These are phyloP conservation scores for Dorcoceras hygrometricum DNA, from an alignment of 257 asterid genomes.

Conservation along the genomic window DNA sequence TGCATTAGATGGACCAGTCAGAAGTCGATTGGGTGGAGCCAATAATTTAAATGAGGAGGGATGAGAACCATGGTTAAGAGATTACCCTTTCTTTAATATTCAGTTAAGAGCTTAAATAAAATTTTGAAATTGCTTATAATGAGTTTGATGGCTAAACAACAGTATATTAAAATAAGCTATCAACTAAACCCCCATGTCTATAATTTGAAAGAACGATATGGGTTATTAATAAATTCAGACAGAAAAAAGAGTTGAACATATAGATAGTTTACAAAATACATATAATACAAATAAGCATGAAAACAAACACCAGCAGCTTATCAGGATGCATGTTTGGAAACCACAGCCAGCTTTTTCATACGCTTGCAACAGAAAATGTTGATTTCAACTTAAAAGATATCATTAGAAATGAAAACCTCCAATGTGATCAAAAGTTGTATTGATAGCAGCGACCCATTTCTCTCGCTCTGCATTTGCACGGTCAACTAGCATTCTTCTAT, in stretches of 20 bases:
- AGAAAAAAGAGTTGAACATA: neutral
- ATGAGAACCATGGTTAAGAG: neutral
- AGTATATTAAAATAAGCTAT: neutral
- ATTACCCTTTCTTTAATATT: conserved; percentile 8
- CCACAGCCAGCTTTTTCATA: neutral
- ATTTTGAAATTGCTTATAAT: neutral
- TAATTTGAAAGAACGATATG: neutral
- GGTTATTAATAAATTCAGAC: conserved; percentile 17
- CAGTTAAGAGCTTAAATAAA: neutral
- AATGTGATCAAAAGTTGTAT: conserved; percentile 87
- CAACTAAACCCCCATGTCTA: neutral
- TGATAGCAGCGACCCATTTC: conserved; percentile 91
- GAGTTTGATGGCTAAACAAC: neutral
- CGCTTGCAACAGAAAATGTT: neutral
- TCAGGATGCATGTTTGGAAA: conserved; percentile 6
- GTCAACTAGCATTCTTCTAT: conserved; percentile 65
- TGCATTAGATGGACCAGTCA: conserved; percentile 35
- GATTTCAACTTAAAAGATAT: neutral
- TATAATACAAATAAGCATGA: conserved; percentile 20
- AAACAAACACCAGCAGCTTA: conserved; percentile 11
- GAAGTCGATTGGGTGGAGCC: neutral
- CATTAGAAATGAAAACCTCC: conserved; percentile 58
- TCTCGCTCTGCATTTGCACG: conserved; percentile 95
- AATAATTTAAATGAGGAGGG: conserved; percentile 5
- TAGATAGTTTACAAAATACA: neutral